Percentiles rank a stretch among this genome's conserved stretches.
These are phyloP conservation scores for Phoenix roebelenii DNA, from an alignment of 176 grass and related monocot genomes.

Conservation along the genomic window DNA sequence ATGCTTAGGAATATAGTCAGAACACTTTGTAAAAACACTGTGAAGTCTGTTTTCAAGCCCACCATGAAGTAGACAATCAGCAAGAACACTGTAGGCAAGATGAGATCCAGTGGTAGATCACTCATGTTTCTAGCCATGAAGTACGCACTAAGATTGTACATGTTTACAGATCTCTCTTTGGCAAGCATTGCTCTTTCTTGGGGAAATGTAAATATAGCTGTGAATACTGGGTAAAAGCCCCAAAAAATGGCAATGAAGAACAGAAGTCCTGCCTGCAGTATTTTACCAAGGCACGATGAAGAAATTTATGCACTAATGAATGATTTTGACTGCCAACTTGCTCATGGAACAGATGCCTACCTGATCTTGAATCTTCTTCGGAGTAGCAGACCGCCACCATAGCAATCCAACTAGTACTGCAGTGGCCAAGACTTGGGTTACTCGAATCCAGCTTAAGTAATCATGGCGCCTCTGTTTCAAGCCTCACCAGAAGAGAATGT, in stretches of 20 bases:
- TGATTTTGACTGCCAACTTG: too few relatives aligned
- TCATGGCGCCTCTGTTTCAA: slow-evolving; percentile 84
- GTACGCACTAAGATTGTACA: slow-evolving; percentile 98
- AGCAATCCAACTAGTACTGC: slow-evolving; percentile 81
- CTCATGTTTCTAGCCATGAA: slow-evolving; percentile 97
- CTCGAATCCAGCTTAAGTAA: slow-evolving; percentile 97
- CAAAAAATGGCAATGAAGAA: slow-evolving; percentile 99
- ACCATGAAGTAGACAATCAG: slow-evolving; percentile 98
- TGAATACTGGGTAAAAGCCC: slow-evolving; percentile 98
- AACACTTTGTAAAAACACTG: slow-evolving; percentile 57
- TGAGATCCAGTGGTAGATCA: slow-evolving; percentile 89
- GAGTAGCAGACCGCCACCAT: slow-evolving; percentile 70
- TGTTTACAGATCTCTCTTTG: slow-evolving; percentile 88
- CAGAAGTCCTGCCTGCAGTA: slow-evolving; percentile 67
- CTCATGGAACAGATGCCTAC: slow-evolving; percentile 13
- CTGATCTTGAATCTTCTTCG: slow-evolving; percentile 75
- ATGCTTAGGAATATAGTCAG: slow-evolving; percentile 84
- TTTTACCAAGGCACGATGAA: not conserved
- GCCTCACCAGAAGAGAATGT: slow-evolving; percentile 84
- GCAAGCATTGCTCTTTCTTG: slow-evolving; percentile 98
- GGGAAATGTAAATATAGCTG: slow-evolving; percentile 95
- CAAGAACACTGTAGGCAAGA: slow-evolving; percentile 82
- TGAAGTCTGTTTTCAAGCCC: slow-evolving; percentile 44
- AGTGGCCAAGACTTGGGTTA: slow-evolving; percentile 84
- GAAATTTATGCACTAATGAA: too few relatives aligned